phyloP scores from a whole-genome alignment of 805 yeast genomes.

The Candida quercuum region DNA sequence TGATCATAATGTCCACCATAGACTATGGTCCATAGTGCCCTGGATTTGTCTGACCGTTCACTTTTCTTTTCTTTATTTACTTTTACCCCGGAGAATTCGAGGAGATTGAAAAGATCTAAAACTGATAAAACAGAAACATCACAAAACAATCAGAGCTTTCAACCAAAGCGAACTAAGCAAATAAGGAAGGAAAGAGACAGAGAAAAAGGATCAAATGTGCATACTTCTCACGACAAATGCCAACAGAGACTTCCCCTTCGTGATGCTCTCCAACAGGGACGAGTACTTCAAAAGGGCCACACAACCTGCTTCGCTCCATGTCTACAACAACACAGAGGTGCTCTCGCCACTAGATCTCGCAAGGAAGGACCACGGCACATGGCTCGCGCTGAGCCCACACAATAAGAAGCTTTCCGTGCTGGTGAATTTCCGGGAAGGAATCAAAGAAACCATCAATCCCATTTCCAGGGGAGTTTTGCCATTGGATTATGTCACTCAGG shows the following conservation, averaged over 20 bases:
- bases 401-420: slow-evolving; percentile 63
- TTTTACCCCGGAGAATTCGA: not conserved
- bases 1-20: too few species aligned
- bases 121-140: not conserved
- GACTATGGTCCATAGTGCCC: too few species aligned
- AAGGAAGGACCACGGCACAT: slow-evolving; percentile 75
- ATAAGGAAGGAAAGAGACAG: not conserved
- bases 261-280: slow-evolving; percentile 80
- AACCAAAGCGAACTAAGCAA: too few species aligned
- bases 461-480: slow-evolving; percentile 45
- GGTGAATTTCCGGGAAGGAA: slow-evolving; percentile 63
- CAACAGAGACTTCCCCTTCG: slow-evolving; percentile 71
- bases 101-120: not conserved
- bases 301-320: slow-evolving; percentile 39
- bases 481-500: slow-evolving; percentile 27
- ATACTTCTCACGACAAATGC: slow-evolving; percentile 61
- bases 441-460: slow-evolving; percentile 16
- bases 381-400: slow-evolving; percentile 69
- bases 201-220: slow-evolving; percentile 52
- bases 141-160: too few species aligned
- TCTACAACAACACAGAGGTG: slow-evolving; percentile 29
- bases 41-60: too few species aligned
- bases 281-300: slow-evolving; percentile 79
- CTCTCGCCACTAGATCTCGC: slow-evolving; percentile 74
- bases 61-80: not conserved